Evolutionary conservation across 2,329 filamentous ascomycete genomes (phyloP).

Genomic region (Davidsoniella virescens): DNA sequence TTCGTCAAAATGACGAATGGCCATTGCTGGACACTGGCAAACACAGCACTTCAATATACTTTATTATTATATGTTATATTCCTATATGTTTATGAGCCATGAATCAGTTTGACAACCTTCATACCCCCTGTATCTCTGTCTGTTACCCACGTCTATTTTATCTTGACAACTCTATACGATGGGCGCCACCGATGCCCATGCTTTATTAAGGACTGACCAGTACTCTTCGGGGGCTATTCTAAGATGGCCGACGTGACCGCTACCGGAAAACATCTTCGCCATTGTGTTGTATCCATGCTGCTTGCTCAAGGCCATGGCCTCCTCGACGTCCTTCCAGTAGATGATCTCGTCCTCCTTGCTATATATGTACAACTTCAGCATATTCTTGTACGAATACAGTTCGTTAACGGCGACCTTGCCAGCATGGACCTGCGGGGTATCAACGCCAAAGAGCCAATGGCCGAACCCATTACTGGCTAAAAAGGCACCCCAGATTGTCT

Average conservation of each 20-base stretch:
- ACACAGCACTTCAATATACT: too few relatives aligned
- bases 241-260: conserved; percentile 46
- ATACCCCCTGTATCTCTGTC: background rate
- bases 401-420: conserved; percentile 18
- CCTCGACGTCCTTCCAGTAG: conserved; percentile 36
- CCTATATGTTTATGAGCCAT: background rate
- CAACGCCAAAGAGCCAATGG: conserved; percentile 22
- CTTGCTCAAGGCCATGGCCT: conserved; percentile 32
- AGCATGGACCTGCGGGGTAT: conserved; percentile 26
- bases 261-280: conserved; percentile 38
- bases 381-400: conserved; percentile 20
- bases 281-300: conserved; percentile 32
- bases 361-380: conserved; percentile 40
- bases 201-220: conserved; percentile 26
- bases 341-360: conserved; percentile 42
- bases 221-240: conserved; percentile 38
- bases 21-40: too few relatives aligned
- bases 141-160: background rate
- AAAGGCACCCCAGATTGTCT: conserved; percentile 29
- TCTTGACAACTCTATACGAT: background rate
- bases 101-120: background rate
- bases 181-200: conserved; percentile 6
- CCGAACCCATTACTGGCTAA: conserved; percentile 22
- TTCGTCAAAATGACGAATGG: too few relatives aligned
- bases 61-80: too few relatives aligned